Conservation (phyloP, 169 alveolate species). For the Cyclospora cayetanensis region DNA sequence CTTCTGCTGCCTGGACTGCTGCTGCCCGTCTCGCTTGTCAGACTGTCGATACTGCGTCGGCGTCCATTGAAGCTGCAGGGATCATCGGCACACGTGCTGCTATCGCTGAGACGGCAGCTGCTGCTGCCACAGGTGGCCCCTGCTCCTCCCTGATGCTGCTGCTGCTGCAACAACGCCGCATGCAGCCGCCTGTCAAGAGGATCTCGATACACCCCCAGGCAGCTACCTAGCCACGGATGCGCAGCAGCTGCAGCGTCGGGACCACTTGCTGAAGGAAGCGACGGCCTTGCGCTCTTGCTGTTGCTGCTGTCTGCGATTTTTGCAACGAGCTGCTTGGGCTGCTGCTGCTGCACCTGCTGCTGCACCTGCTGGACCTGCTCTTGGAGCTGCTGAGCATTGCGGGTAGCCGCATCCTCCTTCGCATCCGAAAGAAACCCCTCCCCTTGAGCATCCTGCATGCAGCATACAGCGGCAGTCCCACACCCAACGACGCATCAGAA, state of each 20-base stretch:
- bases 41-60: constrained; percentile 45
- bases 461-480: too few species aligned
- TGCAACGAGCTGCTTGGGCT: constrained; percentile 5
- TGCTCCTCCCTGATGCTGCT: constrained; percentile 51
- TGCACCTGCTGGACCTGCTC: constrained; percentile 15
- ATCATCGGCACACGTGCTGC: constrained; percentile 54
- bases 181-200: background rate
- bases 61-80: constrained; percentile 19
- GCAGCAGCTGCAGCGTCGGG: constrained; percentile 28
- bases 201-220: background rate
- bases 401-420: too few species aligned
- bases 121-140: constrained; percentile 25
- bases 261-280: too few species aligned
- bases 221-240: background rate
- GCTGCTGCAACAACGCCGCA: constrained; percentile 51
- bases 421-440: too few species aligned
- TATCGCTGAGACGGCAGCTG: constrained; percentile 58
- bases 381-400: background rate
- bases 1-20: constrained; percentile 37
- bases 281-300: too few species aligned
- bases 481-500: too few species aligned
- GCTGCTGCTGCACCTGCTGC: constrained; percentile 43
- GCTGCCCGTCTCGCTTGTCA: constrained; percentile 44
- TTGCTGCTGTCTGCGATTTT: too few species aligned
- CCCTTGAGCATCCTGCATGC: too few species aligned